Evolutionary conservation across 2,329 filamentous ascomycete genomes (phyloP).

Genomic region (Volutella citrinella): DNA sequence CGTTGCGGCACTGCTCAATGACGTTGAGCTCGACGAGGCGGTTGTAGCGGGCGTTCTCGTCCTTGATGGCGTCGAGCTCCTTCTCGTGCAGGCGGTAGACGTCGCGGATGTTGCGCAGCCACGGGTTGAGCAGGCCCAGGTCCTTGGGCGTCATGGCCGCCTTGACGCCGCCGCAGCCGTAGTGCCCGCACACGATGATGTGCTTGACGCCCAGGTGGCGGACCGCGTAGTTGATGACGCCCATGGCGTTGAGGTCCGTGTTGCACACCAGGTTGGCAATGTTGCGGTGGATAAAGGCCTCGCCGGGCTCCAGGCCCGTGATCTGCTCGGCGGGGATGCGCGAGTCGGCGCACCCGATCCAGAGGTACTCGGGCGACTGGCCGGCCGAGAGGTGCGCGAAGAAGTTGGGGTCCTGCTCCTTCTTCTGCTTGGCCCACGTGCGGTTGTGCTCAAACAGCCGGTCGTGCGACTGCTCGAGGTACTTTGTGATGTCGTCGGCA

Average conservation of each 20-base stretch:
- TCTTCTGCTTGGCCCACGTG: conserved; percentile 61
- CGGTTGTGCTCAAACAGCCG: conserved; percentile 68
- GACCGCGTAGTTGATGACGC: conserved; percentile 86
- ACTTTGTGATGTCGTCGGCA: conserved; percentile 45
- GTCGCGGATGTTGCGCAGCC: conserved; percentile 72
- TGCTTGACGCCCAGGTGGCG: conserved; percentile 77
- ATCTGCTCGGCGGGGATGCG: conserved; percentile 90
- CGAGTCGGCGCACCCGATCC: conserved; percentile 89
- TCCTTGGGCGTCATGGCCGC: conserved; percentile 71
- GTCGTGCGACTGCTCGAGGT: conserved; percentile 63
- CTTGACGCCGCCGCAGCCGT: conserved; percentile 74
- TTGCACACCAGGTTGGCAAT: conserved; percentile 85
- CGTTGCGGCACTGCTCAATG: conserved; percentile 69
- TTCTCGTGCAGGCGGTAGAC: conserved; percentile 69
- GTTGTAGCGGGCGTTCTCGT: conserved; percentile 60
- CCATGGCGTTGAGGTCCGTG: conserved; percentile 75
- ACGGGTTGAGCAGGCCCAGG: conserved; percentile 68
- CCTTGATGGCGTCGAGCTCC: conserved; percentile 62
- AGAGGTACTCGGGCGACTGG: conserved; percentile 70
- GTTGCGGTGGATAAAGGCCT: conserved; percentile 92
- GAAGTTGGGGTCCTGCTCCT: conserved; percentile 58
- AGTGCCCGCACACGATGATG: conserved; percentile 76
- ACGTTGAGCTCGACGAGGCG: conserved; percentile 85
- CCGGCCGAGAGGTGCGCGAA: conserved; percentile 63
- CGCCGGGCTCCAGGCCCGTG: conserved; percentile 77